phyloP scores from a whole-genome alignment of 805 yeast genomes.

The Starmerella potacharoeniae region DNA sequence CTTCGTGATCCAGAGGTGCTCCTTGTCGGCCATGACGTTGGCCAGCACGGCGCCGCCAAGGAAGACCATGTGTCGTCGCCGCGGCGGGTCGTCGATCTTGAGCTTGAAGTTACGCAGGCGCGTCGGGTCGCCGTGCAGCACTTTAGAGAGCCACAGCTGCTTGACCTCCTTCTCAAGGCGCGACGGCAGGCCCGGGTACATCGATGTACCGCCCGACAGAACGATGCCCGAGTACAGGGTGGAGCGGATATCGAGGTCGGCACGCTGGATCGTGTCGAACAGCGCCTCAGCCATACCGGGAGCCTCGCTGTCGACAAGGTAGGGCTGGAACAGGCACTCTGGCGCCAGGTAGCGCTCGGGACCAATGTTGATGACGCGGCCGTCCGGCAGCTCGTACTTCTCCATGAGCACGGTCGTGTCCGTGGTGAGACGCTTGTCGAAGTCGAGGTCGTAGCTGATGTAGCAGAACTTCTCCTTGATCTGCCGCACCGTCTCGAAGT shows the following conservation, averaged over 20 bases:
- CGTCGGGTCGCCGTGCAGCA: slow-evolving; percentile 74
- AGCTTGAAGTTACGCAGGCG: slow-evolving; percentile 82
- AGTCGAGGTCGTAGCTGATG: slow-evolving; percentile 84
- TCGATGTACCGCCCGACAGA: slow-evolving; percentile 92
- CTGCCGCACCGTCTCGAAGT: slow-evolving; percentile 96
- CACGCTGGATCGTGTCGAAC: slow-evolving; percentile 85
- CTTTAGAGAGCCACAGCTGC: slow-evolving; percentile 88
- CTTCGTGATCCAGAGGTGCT: slow-evolving; percentile 93
- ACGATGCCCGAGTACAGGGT: slow-evolving; percentile 86
- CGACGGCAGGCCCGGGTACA: slow-evolving; percentile 97
- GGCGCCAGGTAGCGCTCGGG: slow-evolving; percentile 95
- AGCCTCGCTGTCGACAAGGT: slow-evolving; percentile 87
- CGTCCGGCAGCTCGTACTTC: slow-evolving; percentile 89
- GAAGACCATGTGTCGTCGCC: slow-evolving; percentile 98
- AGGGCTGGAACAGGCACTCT: slow-evolving; percentile 93
- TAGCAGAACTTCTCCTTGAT: slow-evolving; percentile 93
- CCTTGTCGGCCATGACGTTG: slow-evolving; percentile 95
- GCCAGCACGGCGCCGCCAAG: slow-evolving; percentile 98
- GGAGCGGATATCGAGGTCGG: slow-evolving; percentile 87
- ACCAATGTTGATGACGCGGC: slow-evolving; percentile 85
- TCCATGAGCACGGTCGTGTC: slow-evolving; percentile 95
- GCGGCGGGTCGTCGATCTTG: slow-evolving; percentile 94
- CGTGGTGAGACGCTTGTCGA: slow-evolving; percentile 74
- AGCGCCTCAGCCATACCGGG: slow-evolving; percentile 92
- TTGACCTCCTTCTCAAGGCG: slow-evolving; percentile 91